Base-by-base conservation (phyloP, 352 stramenopile genomes). In the Phytopythium vexans region DNA sequence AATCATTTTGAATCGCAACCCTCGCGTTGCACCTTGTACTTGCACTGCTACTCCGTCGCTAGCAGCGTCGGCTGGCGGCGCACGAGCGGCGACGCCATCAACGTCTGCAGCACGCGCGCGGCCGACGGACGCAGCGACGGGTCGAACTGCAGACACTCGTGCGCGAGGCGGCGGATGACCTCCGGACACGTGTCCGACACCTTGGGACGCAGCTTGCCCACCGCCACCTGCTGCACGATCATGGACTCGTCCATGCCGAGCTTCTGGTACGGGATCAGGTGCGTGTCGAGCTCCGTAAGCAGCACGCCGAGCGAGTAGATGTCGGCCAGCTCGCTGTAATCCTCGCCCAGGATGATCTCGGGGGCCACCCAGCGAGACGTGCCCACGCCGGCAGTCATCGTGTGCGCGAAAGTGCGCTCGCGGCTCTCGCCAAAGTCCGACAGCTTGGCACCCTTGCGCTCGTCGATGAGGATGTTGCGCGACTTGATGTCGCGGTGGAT, bases 401-500 rank as follows among this genome's bases (percentile, higher is more conserved):
- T 90, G 47, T 79, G 56, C 45, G 82, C 77, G 53, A 89, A 66
- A 31, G 81, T 91, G 16, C 81, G 81, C 67, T 91, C 75, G 34
- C 81, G 75, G 32, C 75, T 88, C 53, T 91, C 81, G 12, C 81
- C 81, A 50, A 91, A 91, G 56, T 89, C 80, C 0, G 77, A 88
- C 21, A 91, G 60, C 57, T 91, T 89, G 1, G 80, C 80, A 2
- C 80, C 80, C 58, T 90, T 90, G 15, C 72, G 54, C 16, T 65
- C 75, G 59, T 91, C 80, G 16, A 97, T 62, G 10, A 97, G 75
- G 54, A 97, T 88, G 65, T 97, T 97, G 21, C 87, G 82, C 41
- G 85, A 93, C 64, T 97, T 97, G 54, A 97, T 90, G 45, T 97
- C 89, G 35, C 88, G 87, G 54, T 97, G 89, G 64, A 97, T 95